Evolutionary conservation across 805 yeast species (phyloP).

Genomic region (Grigorovia transvaalensis): DNA sequence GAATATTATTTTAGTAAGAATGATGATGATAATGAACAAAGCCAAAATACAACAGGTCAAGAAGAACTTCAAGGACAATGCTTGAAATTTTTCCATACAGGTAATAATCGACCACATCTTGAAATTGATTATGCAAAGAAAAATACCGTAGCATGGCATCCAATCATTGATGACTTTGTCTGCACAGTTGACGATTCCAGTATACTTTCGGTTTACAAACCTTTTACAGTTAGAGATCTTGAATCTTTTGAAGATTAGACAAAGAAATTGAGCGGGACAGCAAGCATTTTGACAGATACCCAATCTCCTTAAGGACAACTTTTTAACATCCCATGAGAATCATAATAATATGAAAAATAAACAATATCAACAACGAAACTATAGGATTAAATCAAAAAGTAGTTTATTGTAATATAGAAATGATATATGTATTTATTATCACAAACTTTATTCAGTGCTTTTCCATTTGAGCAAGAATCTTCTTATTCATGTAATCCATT

Average conservation of each 20-base stretch:
- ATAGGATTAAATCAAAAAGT: too few species aligned
- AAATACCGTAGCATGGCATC: constrained; percentile 25
- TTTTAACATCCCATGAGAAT: too few species aligned
- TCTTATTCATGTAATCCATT: too few species aligned
- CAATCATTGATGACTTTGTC: constrained; percentile 22
- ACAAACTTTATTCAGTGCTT: too few species aligned
- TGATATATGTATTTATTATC: not conserved
- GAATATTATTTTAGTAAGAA: constrained; percentile 34
- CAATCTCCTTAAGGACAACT: not conserved
- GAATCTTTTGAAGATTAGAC: constrained; percentile 1
- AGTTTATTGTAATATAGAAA: not conserved
- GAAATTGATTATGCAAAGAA: constrained; percentile 12
- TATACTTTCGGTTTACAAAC: constrained; percentile 24
- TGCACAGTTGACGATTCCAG: constrained; percentile 27
- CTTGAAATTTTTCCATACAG: constrained; percentile 23
- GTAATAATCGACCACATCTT: constrained; percentile 16
- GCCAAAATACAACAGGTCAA: constrained; percentile 4
- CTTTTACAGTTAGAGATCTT: constrained; percentile 10
- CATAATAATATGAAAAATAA: too few species aligned
- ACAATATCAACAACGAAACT: too few species aligned
- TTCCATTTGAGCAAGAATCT: too few species aligned
- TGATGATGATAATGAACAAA: constrained; percentile 32
- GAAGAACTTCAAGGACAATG: constrained; percentile 23
- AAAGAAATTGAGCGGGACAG: not conserved
- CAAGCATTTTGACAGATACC: not conserved